Percentiles rank a stretch among this genome's conserved stretches.
phyloP scores from a whole-genome alignment of 148 eudicot genomes.

The Hydrangea macrophylla region DNA sequence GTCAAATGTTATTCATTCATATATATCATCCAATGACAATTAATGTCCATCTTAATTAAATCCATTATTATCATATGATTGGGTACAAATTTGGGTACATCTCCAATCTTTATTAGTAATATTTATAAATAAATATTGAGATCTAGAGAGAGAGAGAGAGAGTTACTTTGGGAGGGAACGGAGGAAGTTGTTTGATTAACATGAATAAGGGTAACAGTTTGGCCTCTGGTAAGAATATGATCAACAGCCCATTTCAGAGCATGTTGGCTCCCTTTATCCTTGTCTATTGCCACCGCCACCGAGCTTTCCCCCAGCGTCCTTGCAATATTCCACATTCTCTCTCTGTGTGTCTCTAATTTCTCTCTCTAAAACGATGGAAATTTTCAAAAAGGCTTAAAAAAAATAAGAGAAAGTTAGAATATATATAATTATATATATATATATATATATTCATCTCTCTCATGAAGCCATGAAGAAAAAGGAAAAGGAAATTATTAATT shows the following conservation, averaged over 20 bases:
- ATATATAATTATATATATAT: no score
- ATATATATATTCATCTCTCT: no score
- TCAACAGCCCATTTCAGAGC: slow-evolving; percentile 74
- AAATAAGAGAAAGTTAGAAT: no score
- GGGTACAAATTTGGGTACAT: neutral
- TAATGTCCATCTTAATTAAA: no score
- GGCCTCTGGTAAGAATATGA: slow-evolving; percentile 41
- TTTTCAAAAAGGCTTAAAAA: neutral
- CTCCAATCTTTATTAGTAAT: no score
- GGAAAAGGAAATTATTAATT: no score
- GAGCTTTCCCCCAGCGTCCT: slow-evolving; percentile 13
- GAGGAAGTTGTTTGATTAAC: slow-evolving; percentile 41
- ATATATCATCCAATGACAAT: neutral
- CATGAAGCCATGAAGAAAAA: no score
- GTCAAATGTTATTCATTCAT: no score
- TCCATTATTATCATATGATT: no score
- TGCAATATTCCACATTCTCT: neutral
- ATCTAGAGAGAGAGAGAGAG: slow-evolving; percentile 2
- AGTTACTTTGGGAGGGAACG: neutral
- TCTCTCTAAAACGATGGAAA: neutral
- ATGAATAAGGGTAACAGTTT: slow-evolving; percentile 53
- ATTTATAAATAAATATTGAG: neutral
- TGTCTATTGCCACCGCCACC: slow-evolving; percentile 56
- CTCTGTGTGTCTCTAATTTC: neutral
- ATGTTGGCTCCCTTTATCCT: slow-evolving; percentile 50